phyloP scores from a whole-genome alignment of 2,329 filamentous ascomycete species.

The Coleophoma eucalyptorum region DNA sequence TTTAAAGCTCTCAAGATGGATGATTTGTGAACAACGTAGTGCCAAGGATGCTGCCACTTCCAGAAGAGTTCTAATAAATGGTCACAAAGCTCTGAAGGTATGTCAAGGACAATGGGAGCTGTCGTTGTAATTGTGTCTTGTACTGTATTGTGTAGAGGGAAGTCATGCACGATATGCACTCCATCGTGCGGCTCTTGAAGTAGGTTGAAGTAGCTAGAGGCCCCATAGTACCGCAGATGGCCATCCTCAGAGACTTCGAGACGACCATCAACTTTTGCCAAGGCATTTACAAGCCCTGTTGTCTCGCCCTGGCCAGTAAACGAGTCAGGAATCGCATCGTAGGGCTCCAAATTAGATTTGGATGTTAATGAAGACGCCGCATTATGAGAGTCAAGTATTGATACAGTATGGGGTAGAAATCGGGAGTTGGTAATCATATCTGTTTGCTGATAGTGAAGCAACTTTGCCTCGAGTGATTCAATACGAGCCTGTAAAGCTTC shows the following conservation, averaged over 20 bases:
- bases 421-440: too few relatives aligned
- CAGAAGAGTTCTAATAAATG: slow-evolving; percentile 46
- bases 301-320: not conserved
- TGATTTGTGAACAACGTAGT: slow-evolving; percentile 45
- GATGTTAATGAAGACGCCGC: not conserved
- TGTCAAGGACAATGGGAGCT: not conserved
- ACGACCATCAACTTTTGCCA: not conserved
- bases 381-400: not conserved
- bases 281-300: not conserved
- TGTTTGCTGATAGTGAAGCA: not conserved
- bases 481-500: not conserved
- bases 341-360: too few relatives aligned
- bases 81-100: slow-evolving; percentile 38
- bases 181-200: not conserved
- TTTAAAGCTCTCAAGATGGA: slow-evolving; percentile 40
- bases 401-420: too few relatives aligned
- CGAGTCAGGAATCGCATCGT: not conserved
- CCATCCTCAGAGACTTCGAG: slow-evolving; percentile 1
- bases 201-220: not conserved
- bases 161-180: too few relatives aligned
- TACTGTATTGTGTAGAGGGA: not conserved
- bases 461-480: not conserved
- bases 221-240: slow-evolving; percentile 1
- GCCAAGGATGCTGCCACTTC: slow-evolving; percentile 47
- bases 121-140: not conserved